Evolutionary conservation across 1,284 basidiomycete genomes (phyloP), one percentile per base, ranked within the genome.

Genomic region (Moesziomyces antarcticus): DNA sequence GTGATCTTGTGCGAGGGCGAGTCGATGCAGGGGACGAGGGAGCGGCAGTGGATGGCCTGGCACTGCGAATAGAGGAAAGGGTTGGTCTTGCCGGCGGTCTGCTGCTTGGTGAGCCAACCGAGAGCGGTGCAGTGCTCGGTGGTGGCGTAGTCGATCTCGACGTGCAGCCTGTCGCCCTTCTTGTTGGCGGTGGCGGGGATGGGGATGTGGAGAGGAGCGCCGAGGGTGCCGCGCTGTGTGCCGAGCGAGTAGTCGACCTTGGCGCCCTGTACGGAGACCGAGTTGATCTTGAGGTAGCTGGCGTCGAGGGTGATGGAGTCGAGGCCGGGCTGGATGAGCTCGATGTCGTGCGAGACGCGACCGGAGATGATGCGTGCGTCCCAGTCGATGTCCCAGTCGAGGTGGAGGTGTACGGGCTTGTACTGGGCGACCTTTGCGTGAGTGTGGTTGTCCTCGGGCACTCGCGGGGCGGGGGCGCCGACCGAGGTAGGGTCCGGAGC

Each of bases 41-140:
- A 78, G 50, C 80, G 60, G 30, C 52, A 63, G 59, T 72, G 67
- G 40, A 77, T 75, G 16, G 95, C 93, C 84, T 97, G 94, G 82
- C 92, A 93, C 85, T 98, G 94, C 62, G 92, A 94, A 87, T 97
- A 97, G 40, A 97, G 86, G 86, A 92, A 97, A 0, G 93, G 92
- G 16, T 67, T 73, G 47, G 85, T 92, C 91, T 58, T 87, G 86
- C 80, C 93, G 67, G 93, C 92, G 0, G 95, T 98, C 85, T 97
- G 94, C 90, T 91, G 90, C 75, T 93, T 92, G 40, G 89, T 89
- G 33, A 98, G 88, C 94, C 95, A 99, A 65, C 96, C 95, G n/a
- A 99, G 86, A 1, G 95, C 93, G 13, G 90, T 92, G 83, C 90
- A 91, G 33, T 90, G 86, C 60, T 89, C 86, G 5, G 92, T 93